Percentiles rank a stretch among this genome's conserved stretches.
Conservation (phyloP, 768 basidiomycete species). For the Pleurotus tuber-regium region DNA sequence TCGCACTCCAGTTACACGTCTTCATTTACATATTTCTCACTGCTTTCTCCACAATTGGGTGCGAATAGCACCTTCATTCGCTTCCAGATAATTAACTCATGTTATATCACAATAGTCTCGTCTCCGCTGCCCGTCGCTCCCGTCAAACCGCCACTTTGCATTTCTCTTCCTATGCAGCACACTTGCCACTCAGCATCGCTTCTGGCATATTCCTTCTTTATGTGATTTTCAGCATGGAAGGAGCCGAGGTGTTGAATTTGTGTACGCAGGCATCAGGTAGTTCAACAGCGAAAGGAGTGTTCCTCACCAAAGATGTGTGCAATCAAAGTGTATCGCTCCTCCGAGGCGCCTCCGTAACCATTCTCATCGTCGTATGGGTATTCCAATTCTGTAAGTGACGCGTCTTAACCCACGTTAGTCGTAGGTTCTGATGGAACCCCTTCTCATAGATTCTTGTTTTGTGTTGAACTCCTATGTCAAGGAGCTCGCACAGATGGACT, state of each 20-base stretch:
- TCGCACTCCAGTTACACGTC: constrained; percentile 2
- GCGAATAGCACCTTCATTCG: neutral
- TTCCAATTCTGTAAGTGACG: neutral
- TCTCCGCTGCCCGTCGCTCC: neutral
- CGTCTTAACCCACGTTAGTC: neutral
- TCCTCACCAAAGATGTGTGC: constrained; percentile 1
- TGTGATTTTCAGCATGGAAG: neutral
- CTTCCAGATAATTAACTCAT: no score
- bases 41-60: constrained; percentile 3
- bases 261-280: neutral
- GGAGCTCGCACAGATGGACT: neutral
- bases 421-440: neutral
- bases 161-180: constrained; percentile 5
- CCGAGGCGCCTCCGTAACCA: neutral
- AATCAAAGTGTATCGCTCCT: neutral
- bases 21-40: neutral
- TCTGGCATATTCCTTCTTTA: neutral
- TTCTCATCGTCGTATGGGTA: neutral
- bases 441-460: neutral
- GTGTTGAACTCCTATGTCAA: constrained; percentile 5
- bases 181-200: neutral
- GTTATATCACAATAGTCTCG: no score
- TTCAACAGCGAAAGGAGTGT: neutral
- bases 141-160: neutral
- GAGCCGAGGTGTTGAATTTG: neutral